Evolutionary conservation across 768 basidiomycete species (phyloP), one percentile per base, ranked within the genome.

Genomic region (Kwoniella bestiolae): DNA sequence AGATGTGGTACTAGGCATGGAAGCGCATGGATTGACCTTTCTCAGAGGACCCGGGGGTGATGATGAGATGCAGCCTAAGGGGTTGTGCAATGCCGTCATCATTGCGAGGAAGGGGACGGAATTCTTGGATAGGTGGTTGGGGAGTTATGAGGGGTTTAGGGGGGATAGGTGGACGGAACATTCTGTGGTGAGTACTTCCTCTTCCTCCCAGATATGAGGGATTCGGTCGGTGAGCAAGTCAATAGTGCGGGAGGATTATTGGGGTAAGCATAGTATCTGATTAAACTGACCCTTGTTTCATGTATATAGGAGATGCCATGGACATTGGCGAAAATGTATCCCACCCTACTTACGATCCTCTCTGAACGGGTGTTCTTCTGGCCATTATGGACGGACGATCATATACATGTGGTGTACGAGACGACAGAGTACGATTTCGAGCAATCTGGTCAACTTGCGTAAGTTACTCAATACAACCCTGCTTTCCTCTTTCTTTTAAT

Each of bases 321-420:
- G 81, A 67, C 68, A 7, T 66, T 83, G 3, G 81, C 82, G 0
- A 74, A 75, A 23, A 61, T 75, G 21, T 74, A 78, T 53, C 82
- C 82, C 9, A 74, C 69, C 2, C 74, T 76, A 41, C 53, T 83
- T 31, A 82, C 81, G 7, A 77, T 83, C 9, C 68, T 83, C 21
- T 80, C 80, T 44, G 77, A 81, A 55, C 72, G 78, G 32, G 77
- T 80, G 0, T 81, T 82, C 67, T 82, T 82, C 68, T 82, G 82
- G 82, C 82, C 82, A 0, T 56, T 81, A 16, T 82, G 82, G 82
- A 75, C 65, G 11, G 70, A 68, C 23, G 72, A 79, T 63, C 71
- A 74, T 50, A 72, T 77, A 23, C 62, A 63, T 18, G 61, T 74
- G 23, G 69, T 80, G 5, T 79, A 81, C 61, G 72, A 68, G 23